phyloP scores from a whole-genome alignment of 2,329 filamentous ascomycete genomes.

The Helotiales sp. region DNA sequence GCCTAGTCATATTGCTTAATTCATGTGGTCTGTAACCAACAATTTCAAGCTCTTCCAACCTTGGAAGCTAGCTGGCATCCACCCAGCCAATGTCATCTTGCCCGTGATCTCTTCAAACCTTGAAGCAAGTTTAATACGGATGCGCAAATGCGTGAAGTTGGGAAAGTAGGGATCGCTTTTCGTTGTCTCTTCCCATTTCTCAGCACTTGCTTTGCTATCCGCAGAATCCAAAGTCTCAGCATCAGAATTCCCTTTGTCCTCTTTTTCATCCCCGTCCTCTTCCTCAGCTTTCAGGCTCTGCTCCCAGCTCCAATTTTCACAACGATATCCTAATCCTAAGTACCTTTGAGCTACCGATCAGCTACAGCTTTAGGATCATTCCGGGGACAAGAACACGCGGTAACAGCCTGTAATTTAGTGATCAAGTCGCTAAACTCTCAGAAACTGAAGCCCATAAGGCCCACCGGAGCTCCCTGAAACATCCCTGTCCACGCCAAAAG shows the following conservation, averaged over 20 bases:
- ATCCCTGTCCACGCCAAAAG: no score
- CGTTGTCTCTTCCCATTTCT: not conserved
- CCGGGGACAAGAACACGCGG: no score
- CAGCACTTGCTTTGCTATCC: not conserved
- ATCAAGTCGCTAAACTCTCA: no score
- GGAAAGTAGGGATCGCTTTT: conserved; percentile 4
- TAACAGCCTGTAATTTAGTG: no score
- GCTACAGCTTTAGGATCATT: no score
- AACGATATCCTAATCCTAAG: no score
- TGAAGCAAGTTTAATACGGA: conserved; percentile 1
- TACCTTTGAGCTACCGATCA: no score
- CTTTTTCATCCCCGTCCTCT: not conserved
- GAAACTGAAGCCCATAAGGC: no score
- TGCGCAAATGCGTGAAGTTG: not conserved
- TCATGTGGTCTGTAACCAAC: not conserved
- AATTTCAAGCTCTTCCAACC: conserved; percentile 3
- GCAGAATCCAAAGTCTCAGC: not conserved
- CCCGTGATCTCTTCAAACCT: conserved; percentile 2
- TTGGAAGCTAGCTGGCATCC: conserved; percentile 5
- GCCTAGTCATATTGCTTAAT: not conserved
- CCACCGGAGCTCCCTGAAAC: no score
- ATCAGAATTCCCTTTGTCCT: not conserved
- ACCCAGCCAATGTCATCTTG: not conserved
- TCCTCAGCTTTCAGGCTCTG: not conserved
- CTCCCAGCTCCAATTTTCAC: not conserved